Base-by-base conservation (phyloP, 2,329 filamentous ascomycete genomes). In the Aspergillus amoenus region DNA sequence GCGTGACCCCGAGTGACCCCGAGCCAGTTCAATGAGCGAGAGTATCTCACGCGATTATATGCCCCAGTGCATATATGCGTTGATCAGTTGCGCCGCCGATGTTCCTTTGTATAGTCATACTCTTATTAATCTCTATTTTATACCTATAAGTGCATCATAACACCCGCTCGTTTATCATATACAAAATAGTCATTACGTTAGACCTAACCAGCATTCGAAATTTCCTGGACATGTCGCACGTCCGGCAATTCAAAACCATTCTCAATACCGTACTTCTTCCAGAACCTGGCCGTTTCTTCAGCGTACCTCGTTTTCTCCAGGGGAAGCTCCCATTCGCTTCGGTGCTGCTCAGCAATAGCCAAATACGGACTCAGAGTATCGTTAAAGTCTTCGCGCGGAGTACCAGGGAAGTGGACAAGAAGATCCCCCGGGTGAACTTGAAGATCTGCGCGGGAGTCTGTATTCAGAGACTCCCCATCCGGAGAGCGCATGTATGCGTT, bases 381-480 rank as follows among this genome's bases (percentile, higher is more conserved):
- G 4, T 56, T 44, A n/a, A 64, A 30, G 4, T 55, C 43, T 2
- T 55, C 52, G 2, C 15, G 8, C 0, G 57, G 52, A 1, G 60
- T 62, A 9, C 61, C 61, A 1, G 61, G 60, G 32, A 64, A 62
- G 24, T 64, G 61, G 45, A 64, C 61, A 2, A 64, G 52, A 6
- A 62, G 43, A 15, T 62, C 57, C 3, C 61, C 61, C 5, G 52
- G 57, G 21, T 62, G 52, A 8, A 62, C 32, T 34, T 62, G 61
- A 6, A 55, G 48, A 9, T 57, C 12, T 27, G 24, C 18, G 13
- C 58, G 55, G 0, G 47, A 55, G 22, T 58, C 55, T 18, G 34
- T 21, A 17, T 57, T 55, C 7, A 52, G n/a, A 5, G 37, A 41
- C 32, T 37, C 37, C 8, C 46, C 59, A 34, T 62, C 49, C 5